Conservation (phyloP, 768 basidiomycete species). For the Holtermanniella nyarrowii region DNA sequence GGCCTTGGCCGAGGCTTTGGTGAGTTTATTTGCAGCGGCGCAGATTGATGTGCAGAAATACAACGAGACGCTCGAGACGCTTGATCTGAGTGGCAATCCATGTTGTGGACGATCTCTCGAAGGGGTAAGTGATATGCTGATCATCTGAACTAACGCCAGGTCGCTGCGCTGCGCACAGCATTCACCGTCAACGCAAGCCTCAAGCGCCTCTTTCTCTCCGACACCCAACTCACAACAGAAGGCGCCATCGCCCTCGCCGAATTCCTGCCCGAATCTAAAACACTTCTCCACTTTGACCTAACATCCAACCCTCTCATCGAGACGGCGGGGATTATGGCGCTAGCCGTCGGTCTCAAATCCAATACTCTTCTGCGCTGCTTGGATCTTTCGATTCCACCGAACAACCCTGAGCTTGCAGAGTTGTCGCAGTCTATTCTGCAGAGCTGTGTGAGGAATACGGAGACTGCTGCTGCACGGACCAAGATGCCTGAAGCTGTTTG, state of each 20-base stretch:
- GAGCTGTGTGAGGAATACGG: conserved; percentile 85
- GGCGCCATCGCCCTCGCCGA: conserved; percentile 93
- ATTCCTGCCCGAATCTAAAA: conserved; percentile 81
- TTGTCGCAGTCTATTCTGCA: conserved; percentile 83
- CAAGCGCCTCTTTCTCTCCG: conserved; percentile 82
- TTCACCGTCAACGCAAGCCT: conserved; percentile 86
- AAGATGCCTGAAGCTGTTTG: conserved; percentile 51
- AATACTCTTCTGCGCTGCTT: conserved; percentile 83
- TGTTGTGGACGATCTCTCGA: conserved; percentile 82
- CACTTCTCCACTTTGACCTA: conserved; percentile 80
- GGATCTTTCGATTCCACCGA: conserved; percentile 79
- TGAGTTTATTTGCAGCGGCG: conserved; percentile 41
- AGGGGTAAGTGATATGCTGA: conserved; percentile 55
- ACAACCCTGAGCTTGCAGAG: conserved; percentile 44
- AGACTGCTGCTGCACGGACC: conserved; percentile 58
- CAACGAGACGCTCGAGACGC: conserved; percentile 81
- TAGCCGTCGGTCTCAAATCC: conserved; percentile 67
- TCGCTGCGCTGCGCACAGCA: conserved; percentile 67
- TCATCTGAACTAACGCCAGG: conserved; percentile 18
- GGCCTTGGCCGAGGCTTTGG: conserved; percentile 76
- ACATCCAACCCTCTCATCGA: conserved; percentile 66
- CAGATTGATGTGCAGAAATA: conserved; percentile 58
- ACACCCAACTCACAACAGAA: conserved; percentile 63
- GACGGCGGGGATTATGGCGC: conserved; percentile 84
- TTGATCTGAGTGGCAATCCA: conserved; percentile 86